Percentiles rank a stretch among this genome's conserved stretches.
phyloP scores from a whole-genome alignment of 2,329 filamentous ascomycete genomes.

The Diaporthe destruens region DNA sequence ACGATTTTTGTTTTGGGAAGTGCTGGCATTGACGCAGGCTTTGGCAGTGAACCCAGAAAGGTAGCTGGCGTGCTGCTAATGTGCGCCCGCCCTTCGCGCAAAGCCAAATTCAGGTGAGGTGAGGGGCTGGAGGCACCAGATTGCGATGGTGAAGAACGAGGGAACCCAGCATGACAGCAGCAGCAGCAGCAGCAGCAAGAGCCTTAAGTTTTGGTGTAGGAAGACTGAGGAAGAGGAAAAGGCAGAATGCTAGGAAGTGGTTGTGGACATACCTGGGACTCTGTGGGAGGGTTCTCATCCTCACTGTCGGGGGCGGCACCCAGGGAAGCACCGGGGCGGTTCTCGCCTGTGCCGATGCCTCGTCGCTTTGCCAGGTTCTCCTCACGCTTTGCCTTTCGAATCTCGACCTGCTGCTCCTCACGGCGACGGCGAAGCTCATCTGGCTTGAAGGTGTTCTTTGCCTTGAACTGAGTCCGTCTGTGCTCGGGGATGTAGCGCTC shows the following conservation, averaged over 20 bases:
- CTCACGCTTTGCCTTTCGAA: conserved; percentile 97
- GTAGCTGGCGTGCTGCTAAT: conserved; percentile 32
- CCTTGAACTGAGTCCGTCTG: conserved; percentile 99
- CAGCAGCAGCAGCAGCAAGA: neutral
- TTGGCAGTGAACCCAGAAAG: conserved; percentile 32
- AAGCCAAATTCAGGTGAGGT: conserved; percentile 30
- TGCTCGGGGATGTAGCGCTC: conserved; percentile 99
- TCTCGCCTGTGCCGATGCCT: conserved; percentile 87
- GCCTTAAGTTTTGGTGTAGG: neutral
- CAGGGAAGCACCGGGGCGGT: conserved; percentile 83
- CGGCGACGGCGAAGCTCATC: conserved; percentile 98
- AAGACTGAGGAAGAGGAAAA: conserved; percentile 27
- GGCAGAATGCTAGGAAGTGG: conserved; percentile 41
- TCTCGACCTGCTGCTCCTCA: conserved; percentile 99
- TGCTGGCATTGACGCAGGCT: conserved; percentile 18
- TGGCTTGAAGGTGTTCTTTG: conserved; percentile 98
- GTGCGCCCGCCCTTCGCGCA: conserved; percentile 7
- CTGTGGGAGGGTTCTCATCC: conserved; percentile 94
- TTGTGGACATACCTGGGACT: conserved; percentile 82
- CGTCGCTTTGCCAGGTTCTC: conserved; percentile 98
- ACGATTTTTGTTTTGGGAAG: conserved; percentile 4
- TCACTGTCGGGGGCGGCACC: conserved; percentile 95
- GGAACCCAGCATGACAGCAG: conserved; percentile 18
- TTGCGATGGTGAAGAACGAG: conserved; percentile 7
- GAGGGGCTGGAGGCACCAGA: conserved; percentile 38